phyloP scores from a whole-genome alignment of 441 rosid genomes.

The Mallotus repandus region DNA sequence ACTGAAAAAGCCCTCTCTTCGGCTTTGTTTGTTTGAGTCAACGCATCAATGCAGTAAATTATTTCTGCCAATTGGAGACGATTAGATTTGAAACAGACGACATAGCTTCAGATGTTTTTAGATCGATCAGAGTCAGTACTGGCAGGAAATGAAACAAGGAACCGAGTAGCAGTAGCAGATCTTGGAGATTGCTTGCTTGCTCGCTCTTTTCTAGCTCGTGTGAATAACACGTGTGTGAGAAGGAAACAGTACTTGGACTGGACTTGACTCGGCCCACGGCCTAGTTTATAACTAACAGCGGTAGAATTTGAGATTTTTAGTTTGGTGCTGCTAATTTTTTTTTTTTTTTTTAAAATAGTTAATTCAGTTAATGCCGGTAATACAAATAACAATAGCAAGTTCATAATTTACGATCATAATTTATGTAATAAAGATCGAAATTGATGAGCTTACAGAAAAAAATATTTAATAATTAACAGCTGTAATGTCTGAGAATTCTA shows the following conservation, averaged over 20 bases:
- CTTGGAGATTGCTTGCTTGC: background rate
- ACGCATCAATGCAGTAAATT: background rate
- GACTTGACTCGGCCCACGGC: background rate
- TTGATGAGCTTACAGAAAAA: too few species aligned
- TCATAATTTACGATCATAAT: too few species aligned
- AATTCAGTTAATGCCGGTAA: too few species aligned
- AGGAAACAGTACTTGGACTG: background rate
- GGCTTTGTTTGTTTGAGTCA: too few species aligned
- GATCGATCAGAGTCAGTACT: background rate
- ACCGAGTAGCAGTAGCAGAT: background rate
- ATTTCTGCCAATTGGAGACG: background rate
- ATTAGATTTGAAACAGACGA: background rate
- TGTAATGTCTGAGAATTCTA: too few species aligned
- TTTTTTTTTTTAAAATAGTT: too few species aligned
- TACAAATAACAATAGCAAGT: too few species aligned
- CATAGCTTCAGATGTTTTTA: background rate
- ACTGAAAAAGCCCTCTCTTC: background rate
- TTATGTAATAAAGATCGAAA: too few species aligned
- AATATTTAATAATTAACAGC: too few species aligned
- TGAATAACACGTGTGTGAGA: background rate
- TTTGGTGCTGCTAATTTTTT: too few species aligned
- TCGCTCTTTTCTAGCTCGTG: background rate
- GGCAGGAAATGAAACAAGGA: background rate
- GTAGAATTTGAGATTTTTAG: too few species aligned
- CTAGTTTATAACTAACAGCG: too few species aligned